A percentile compares a stretch with the other conserved stretches of the same genome.
These are phyloP conservation scores for Psidium friedrichsthalianum DNA, from an alignment of 345 rosid species.

Conservation along the genomic window DNA sequence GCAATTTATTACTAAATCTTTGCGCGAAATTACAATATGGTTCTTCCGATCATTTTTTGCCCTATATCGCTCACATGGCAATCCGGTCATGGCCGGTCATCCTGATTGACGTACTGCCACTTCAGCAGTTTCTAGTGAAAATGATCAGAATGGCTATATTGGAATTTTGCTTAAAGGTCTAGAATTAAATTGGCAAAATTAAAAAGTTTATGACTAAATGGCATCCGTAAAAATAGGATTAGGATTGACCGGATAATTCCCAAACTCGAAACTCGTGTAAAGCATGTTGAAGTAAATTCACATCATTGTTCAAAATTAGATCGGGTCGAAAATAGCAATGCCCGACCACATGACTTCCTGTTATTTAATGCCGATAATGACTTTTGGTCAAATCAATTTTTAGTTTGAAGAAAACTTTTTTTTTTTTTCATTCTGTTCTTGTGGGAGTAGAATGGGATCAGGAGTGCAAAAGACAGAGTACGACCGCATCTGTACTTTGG, in stretches of 20 bases:
- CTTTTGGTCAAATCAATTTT: neutral
- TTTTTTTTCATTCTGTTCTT: neutral
- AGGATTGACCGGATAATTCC: neutral
- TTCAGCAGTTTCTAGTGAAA: neutral
- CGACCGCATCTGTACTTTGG: neutral
- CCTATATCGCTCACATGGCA: fast-evolving
- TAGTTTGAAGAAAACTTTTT: neutral
- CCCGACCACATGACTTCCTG: neutral
- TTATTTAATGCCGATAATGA: neutral
- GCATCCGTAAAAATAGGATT: fast-evolving
- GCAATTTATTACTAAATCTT: neutral
- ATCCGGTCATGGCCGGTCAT: too few species aligned
- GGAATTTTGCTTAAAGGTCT: neutral
- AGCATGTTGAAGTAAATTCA: neutral
- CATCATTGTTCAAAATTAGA: neutral
- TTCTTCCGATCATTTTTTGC: fast-evolving
- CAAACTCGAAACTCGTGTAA: neutral
- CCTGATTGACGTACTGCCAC: too few species aligned
- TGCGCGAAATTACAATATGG: neutral
- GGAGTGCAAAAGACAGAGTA: neutral
- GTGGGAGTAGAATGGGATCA: neutral
- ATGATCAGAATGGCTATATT: fast-evolving
- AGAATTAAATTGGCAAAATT: fast-evolving
- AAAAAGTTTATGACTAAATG: fast-evolving
- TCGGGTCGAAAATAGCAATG: neutral